These are phyloP conservation scores for Moesziomyces parantarcticus DNA, from an alignment of 1,284 basidiomycete genomes.

Conservation along the genomic window DNA sequence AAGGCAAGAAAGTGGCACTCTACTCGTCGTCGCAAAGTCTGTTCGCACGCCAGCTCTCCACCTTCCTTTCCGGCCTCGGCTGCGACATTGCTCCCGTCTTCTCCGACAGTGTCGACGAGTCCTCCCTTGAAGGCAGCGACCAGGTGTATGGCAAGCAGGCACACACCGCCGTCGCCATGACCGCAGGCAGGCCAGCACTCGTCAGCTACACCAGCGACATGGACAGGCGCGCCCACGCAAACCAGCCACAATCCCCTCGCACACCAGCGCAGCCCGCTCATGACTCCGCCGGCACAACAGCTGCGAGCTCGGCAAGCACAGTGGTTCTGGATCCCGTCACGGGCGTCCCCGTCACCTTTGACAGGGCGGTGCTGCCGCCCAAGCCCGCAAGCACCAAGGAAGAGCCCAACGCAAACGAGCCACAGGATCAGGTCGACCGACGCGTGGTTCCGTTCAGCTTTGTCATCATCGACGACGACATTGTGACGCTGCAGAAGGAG, in stretches of 20 bases:
- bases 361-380: slow-evolving; percentile 2
- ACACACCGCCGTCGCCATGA: slow-evolving; percentile 51
- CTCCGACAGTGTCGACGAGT: slow-evolving; percentile 24
- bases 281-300: neutral
- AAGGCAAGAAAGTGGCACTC: slow-evolving; percentile 46
- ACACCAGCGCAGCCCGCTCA: neutral
- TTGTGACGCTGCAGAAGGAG: slow-evolving; percentile 53
- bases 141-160: slow-evolving; percentile 24
- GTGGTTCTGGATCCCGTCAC: slow-evolving; percentile 59
- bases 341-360: slow-evolving; percentile 49
- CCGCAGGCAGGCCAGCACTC: slow-evolving; percentile 39
- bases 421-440: slow-evolving; percentile 8
- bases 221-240: slow-evolving; percentile 17
- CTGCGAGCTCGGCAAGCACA: slow-evolving; percentile 14
- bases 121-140: slow-evolving; percentile 10
- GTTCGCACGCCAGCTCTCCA: slow-evolving; percentile 35
- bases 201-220: slow-evolving; percentile 55
- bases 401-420: slow-evolving; percentile 1
- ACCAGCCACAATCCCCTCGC: slow-evolving; percentile 1
- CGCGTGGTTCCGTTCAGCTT: slow-evolving; percentile 52
- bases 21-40: slow-evolving; percentile 36
- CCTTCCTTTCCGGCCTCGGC: slow-evolving; percentile 23
- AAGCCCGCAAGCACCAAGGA: neutral
- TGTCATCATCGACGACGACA: slow-evolving; percentile 60
- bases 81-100: slow-evolving; percentile 46